Evolutionary conservation across 768 basidiomycete genomes (phyloP).

Genomic region (Boletus rufocinnamomeus): DNA sequence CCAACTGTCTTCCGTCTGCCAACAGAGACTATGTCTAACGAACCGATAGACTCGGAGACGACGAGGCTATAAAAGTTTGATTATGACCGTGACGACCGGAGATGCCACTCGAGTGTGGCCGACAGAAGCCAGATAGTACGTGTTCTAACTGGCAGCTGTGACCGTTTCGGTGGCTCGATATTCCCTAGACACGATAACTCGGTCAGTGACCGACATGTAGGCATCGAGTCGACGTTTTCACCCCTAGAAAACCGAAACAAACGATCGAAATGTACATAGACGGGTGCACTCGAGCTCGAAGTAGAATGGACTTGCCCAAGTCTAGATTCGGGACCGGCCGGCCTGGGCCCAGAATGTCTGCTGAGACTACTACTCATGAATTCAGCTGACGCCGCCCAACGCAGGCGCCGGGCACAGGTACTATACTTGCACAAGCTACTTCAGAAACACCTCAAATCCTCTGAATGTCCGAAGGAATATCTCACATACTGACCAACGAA

Average conservation of each 20-base stretch:
- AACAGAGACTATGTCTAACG: not conserved
- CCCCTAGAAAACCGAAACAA: not conserved
- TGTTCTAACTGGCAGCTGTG: too few species aligned
- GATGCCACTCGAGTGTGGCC: not conserved
- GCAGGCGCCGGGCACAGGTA: not conserved
- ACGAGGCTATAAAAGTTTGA: too few species aligned
- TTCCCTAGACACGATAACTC: not conserved
- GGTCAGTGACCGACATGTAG: not conserved
- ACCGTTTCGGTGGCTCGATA: not conserved
- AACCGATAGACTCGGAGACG: not conserved
- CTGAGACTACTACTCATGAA: not conserved
- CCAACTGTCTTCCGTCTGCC: not conserved
- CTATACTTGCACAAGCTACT: not conserved
- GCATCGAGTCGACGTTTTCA: not conserved
- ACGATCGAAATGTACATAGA: not conserved
- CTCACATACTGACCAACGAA: slow-evolving; percentile 59
- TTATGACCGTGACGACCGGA: too few species aligned
- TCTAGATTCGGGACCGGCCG: too few species aligned
- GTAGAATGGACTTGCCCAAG: not conserved
- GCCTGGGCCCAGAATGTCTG: not conserved
- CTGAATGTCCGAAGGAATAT: slow-evolving; percentile 38
- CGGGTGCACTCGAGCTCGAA: not conserved
- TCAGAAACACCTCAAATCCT: not conserved
- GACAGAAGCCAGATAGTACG: not conserved
- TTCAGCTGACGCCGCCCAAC: not conserved